phyloP scores from a whole-genome alignment of 2,329 filamentous ascomycete species.

The Trichoderma guizhouense region DNA sequence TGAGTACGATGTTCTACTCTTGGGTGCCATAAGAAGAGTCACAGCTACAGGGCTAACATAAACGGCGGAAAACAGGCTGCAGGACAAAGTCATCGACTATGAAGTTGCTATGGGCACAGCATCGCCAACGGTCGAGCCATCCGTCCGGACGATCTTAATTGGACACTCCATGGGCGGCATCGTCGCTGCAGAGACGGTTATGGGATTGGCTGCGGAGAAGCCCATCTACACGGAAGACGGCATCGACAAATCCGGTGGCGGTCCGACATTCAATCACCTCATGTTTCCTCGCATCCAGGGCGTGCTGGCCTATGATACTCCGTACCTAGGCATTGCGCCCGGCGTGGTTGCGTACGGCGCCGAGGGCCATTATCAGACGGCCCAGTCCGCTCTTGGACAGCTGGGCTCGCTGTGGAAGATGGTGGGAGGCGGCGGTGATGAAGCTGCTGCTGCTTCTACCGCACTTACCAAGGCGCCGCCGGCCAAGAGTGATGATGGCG shows the following conservation, averaged over 20 bases:
- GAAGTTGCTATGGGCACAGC: constrained; percentile 79
- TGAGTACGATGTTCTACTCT: constrained; percentile 30
- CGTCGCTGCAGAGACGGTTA: constrained; percentile 82
- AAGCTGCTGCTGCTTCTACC: constrained; percentile 20
- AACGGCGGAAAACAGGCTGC: constrained; percentile 56
- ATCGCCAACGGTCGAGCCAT: constrained; percentile 81
- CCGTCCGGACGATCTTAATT: constrained; percentile 74
- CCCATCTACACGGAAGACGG: constrained; percentile 49
- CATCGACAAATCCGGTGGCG: constrained; percentile 34
- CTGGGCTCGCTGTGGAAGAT: constrained; percentile 66
- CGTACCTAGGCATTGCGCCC: constrained; percentile 78
- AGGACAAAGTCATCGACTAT: constrained; percentile 89
- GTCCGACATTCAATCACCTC: constrained; percentile 52
- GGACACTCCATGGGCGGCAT: constrained; percentile 94
- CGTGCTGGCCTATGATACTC: constrained; percentile 90
- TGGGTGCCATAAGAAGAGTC: too few species aligned
- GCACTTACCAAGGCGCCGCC: constrained; percentile 9
- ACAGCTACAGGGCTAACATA: not conserved
- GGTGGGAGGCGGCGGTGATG: constrained; percentile 28
- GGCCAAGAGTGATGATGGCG: constrained; percentile 21
- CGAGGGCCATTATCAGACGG: constrained; percentile 75
- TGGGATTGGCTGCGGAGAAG: constrained; percentile 62
- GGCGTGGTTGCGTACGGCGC: constrained; percentile 83
- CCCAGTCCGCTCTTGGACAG: constrained; percentile 66
- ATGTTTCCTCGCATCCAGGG: constrained; percentile 95